These are phyloP conservation scores for Boletus smithii DNA, from an alignment of 1,284 basidiomycete genomes.

Conservation along the genomic window DNA sequence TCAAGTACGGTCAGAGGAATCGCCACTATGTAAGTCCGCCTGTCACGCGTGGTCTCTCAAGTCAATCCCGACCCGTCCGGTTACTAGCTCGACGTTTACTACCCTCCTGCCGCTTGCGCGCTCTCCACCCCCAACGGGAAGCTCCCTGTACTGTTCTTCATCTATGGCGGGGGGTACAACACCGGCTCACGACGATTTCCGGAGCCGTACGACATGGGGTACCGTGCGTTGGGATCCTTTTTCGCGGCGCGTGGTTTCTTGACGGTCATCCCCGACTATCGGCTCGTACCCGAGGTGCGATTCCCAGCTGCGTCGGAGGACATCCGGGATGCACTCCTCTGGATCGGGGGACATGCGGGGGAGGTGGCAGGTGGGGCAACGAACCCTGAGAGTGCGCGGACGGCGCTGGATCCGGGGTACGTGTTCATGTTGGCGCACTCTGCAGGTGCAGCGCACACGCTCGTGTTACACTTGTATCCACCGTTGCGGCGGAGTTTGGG, in stretches of 20 bases:
- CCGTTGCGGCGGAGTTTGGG: conserved; percentile 17
- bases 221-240: conserved; percentile 55
- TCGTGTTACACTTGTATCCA: conserved; percentile 44
- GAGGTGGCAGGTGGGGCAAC: conserved; percentile 20
- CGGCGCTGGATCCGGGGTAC: conserved; percentile 37
- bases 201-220: conserved; percentile 47
- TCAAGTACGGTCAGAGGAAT: conserved; percentile 50
- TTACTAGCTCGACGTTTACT: conserved; percentile 54
- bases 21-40: conserved; percentile 49
- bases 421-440: conserved; percentile 57
- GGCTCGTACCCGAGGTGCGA: conserved; percentile 50
- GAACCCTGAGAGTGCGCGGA: conserved; percentile 21
- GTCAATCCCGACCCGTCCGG: neutral
- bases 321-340: conserved; percentile 54
- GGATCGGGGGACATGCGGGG: conserved; percentile 42
- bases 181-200: conserved; percentile 46
- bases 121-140: conserved; percentile 29
- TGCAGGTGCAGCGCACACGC: conserved; percentile 50
- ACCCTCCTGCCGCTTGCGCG: conserved; percentile 38
- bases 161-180: conserved; percentile 63
- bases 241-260: conserved; percentile 58
- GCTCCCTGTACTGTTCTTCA: conserved; percentile 54
- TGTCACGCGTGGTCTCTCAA: too few species aligned
- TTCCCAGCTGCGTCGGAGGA: conserved; percentile 55
- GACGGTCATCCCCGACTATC: conserved; percentile 61